Conservation (phyloP, 352 stramenopile species). For the Globisporangium ultimum region DNA sequence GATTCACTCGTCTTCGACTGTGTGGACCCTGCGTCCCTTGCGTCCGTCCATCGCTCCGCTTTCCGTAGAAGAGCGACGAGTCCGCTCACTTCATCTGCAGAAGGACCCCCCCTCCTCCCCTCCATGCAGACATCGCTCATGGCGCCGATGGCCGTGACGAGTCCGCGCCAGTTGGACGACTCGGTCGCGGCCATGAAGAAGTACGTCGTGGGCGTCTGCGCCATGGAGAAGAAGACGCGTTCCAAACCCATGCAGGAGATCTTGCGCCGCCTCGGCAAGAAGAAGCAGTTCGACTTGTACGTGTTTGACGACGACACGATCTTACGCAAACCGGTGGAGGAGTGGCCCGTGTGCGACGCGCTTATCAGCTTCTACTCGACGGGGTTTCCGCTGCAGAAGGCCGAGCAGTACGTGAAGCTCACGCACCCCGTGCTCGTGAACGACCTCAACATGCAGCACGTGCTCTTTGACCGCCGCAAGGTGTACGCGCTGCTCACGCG, state of each 20-base stretch:
- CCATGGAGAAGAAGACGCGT: slow-evolving; percentile 98
- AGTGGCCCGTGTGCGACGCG: slow-evolving; percentile 95
- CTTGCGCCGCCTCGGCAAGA: slow-evolving; percentile 88
- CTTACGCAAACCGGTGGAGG: slow-evolving; percentile 92
- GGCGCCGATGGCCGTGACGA: neutral
- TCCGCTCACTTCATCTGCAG: too few relatives aligned
- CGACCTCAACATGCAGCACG: slow-evolving; percentile 96
- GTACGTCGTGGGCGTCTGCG: slow-evolving; percentile 95
- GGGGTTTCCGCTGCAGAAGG: slow-evolving; percentile 97
- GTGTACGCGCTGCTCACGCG: slow-evolving; percentile 96
- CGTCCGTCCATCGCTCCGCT: too few relatives aligned
- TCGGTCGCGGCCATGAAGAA: slow-evolving; percentile 27
- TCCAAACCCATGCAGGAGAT: slow-evolving; percentile 98
- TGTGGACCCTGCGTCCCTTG: too few relatives aligned
- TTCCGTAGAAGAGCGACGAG: too few relatives aligned
- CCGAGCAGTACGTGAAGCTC: slow-evolving; percentile 95
- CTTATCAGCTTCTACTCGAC: slow-evolving; percentile 99
- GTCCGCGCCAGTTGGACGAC: slow-evolving; percentile 7
- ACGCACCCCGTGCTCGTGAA: slow-evolving; percentile 97
- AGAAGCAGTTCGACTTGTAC: slow-evolving; percentile 94
- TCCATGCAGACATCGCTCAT: slow-evolving; percentile 5
- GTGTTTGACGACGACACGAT: slow-evolving; percentile 98
- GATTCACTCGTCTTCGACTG: too few relatives aligned
- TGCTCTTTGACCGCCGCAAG: slow-evolving; percentile 93
- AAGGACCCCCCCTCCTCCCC: too few relatives aligned